Evolutionary conservation across 495 filamentous ascomycete species (phyloP).

Genomic region (Pyrenula massariospora): DNA sequence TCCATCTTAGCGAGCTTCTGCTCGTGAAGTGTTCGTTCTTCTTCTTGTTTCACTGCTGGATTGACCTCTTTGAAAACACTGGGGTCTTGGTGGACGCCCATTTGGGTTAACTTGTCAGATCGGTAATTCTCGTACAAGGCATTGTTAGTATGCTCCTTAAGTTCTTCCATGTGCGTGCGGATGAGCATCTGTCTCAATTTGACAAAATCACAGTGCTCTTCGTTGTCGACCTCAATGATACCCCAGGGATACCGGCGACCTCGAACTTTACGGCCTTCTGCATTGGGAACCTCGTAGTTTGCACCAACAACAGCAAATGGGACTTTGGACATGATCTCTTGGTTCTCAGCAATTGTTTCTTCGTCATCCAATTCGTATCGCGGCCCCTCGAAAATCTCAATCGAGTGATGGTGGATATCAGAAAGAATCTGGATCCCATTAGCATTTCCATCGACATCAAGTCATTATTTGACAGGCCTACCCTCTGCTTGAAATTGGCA

Average conservation of each 20-base stretch:
- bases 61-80: conserved; percentile 99
- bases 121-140: conserved; percentile 97
- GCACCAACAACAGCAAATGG: conserved; percentile 97
- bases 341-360: conserved; percentile 98
- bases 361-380: conserved; percentile 98
- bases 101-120: conserved; percentile 93
- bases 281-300: conserved; percentile 78
- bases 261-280: conserved; percentile 90
- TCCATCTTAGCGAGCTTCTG: conserved; percentile 99
- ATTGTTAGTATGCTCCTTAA: conserved; percentile 99
- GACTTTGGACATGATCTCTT: conserved; percentile 99
- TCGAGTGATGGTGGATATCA: conserved; percentile 90
- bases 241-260: conserved; percentile 97
- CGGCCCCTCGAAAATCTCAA: conserved; percentile 97
- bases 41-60: conserved; percentile 98
- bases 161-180: conserved; percentile 99
- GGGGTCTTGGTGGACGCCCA: conserved; percentile 97
- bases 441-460: background rate
- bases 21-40: conserved; percentile 94
- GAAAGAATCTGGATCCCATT: conserved; percentile 64
- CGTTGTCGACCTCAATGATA: conserved; percentile 97
- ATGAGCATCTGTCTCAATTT: conserved; percentile 99
- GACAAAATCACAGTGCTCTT: conserved; percentile 99
- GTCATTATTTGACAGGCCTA: conserved; percentile 32
- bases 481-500: conserved; percentile 81